Evolutionary conservation across 768 basidiomycete species (phyloP).

Genomic region (Boletellus sp.): DNA sequence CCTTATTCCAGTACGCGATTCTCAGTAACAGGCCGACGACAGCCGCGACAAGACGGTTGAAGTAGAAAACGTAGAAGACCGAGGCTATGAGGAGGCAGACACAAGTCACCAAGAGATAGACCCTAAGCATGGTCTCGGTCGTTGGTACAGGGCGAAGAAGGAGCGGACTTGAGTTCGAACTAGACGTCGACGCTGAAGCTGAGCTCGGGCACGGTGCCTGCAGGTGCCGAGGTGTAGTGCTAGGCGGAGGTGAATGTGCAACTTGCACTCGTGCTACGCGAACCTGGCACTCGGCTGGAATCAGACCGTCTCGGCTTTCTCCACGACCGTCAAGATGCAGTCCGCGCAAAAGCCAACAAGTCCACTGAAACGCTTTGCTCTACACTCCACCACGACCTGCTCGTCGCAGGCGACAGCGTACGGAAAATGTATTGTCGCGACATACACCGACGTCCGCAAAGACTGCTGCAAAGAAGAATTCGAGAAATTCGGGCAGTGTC

Average conservation of each 20-base stretch:
- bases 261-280: not conserved
- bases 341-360: conserved; percentile 30
- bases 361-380: conserved; percentile 63
- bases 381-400: conserved; percentile 70
- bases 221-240: not conserved
- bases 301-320: not conserved
- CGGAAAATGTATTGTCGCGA: conserved; percentile 81
- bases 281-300: not conserved
- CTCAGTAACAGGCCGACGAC: conserved; percentile 65
- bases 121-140: conserved; percentile 46
- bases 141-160: not conserved
- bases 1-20: conserved; percentile 72
- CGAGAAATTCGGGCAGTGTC: conserved; percentile 74
- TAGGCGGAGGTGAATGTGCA: no score
- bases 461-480: conserved; percentile 87
- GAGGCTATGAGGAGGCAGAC: conserved; percentile 51
- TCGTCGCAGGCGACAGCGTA: conserved; percentile 71
- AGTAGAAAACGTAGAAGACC: conserved; percentile 83
- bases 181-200: not conserved
- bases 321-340: conserved; percentile 17
- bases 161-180: not conserved
- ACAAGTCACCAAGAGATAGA: conserved; percentile 60
- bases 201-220: not conserved
- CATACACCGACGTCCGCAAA: conserved; percentile 80
- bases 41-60: conserved; percentile 79